A percentile compares a stretch with the other conserved stretches of the same genome.
These are phyloP conservation scores for Monosporascus sp. DNA, from an alignment of 2,329 filamentous ascomycete species.

Conservation along the genomic window DNA sequence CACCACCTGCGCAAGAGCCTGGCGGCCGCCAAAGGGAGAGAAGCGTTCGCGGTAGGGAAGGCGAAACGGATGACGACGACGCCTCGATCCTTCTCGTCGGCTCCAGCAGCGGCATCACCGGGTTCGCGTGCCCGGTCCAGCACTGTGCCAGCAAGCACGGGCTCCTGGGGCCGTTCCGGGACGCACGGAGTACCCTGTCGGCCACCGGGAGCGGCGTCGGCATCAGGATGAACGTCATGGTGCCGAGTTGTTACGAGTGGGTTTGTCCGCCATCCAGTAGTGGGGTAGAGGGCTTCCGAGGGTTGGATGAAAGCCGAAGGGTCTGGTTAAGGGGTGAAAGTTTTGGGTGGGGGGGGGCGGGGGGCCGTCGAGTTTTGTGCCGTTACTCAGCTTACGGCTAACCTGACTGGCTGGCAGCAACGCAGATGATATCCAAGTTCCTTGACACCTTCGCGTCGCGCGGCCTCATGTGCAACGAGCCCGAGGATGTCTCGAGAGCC, in stretches of 20 bases:
- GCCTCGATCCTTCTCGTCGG: background rate
- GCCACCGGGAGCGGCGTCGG: background rate
- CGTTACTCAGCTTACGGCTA: background rate
- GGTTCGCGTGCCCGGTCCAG: background rate
- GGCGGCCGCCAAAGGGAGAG: background rate
- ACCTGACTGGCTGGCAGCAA: background rate
- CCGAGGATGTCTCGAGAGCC: background rate
- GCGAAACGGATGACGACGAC: background rate
- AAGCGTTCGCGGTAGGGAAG: background rate
- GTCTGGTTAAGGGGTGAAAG: background rate
- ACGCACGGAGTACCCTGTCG: background rate
- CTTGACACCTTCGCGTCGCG: background rate
- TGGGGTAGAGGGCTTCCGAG: no score
- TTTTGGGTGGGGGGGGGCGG: background rate
- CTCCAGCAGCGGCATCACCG: background rate
- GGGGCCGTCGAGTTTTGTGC: background rate
- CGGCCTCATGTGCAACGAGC: background rate
- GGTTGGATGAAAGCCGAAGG: no score
- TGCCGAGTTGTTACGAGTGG: constrained; percentile 1
- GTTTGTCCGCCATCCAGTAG: background rate
- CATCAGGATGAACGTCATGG: background rate
- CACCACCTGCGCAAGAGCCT: background rate
- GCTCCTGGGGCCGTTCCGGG: constrained; percentile 2
- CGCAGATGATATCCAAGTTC: background rate
- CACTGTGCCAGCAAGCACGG: constrained; percentile 3